These are phyloP conservation scores for Ulmus americana DNA, from an alignment of 331 rosid genomes.

Conservation along the genomic window DNA sequence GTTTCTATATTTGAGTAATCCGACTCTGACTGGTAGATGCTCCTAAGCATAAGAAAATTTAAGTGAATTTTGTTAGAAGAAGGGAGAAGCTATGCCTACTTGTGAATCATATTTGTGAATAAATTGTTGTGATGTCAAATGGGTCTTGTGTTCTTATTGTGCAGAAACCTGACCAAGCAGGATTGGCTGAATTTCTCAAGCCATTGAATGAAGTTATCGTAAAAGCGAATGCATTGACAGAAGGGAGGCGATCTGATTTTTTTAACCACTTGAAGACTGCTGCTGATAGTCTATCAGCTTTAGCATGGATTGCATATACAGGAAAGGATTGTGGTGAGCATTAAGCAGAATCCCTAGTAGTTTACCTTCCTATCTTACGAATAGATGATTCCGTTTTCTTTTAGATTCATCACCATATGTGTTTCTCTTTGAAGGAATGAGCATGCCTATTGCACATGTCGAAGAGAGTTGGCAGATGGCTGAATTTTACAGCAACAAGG, in stretches of 20 bases:
- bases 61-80: not conserved
- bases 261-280: constrained; percentile 88
- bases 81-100: not conserved
- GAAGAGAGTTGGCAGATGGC: constrained; percentile 99
- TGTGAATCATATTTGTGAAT: not conserved
- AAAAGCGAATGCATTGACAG: constrained; percentile 59
- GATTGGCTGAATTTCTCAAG: constrained; percentile 71
- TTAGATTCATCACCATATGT: not conserved
- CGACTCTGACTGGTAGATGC: constrained; percentile 1
- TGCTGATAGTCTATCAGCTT: constrained; percentile 85
- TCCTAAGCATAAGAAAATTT: not conserved
- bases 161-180: constrained; percentile 78
- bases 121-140: constrained; percentile 6
- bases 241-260: constrained; percentile 80
- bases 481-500: constrained; percentile 95
- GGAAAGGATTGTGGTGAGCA: constrained; percentile 88
- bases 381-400: not conserved
- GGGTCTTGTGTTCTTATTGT: constrained; percentile 11
- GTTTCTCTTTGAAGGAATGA: constrained; percentile 60
- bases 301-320: constrained; percentile 85
- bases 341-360: constrained; percentile 30
- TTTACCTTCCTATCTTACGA: constrained; percentile 15
- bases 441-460: constrained; percentile 94
- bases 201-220: constrained; percentile 66
- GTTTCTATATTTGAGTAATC: not conserved